Percentiles rank a stretch among this genome's conserved stretches.
These are phyloP conservation scores for Hypoxylon sp. DNA, from an alignment of 2,329 filamentous ascomycete genomes.

Conservation along the genomic window DNA sequence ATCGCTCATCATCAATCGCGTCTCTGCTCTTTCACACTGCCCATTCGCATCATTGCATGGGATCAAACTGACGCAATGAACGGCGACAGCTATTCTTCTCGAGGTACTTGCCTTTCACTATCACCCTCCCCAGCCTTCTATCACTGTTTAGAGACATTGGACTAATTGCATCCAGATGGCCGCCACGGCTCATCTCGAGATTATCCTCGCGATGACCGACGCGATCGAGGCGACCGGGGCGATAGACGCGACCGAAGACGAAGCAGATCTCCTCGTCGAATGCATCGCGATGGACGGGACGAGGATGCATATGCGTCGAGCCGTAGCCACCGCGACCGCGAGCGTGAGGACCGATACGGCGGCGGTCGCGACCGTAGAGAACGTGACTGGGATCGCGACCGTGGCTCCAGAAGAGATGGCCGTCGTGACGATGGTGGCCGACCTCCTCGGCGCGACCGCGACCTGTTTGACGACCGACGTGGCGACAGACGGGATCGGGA, in stretches of 20 bases:
- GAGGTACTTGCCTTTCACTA: slow-evolving; percentile 62
- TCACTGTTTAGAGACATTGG: slow-evolving; percentile 32
- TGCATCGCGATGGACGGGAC: slow-evolving; percentile 76
- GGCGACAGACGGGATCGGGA: slow-evolving; percentile 51
- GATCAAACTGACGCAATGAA: slow-evolving; percentile 67
- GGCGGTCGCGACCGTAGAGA: slow-evolving; percentile 55
- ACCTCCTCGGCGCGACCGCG: slow-evolving; percentile 63
- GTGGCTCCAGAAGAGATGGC: slow-evolving; percentile 52
- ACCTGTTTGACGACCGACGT: slow-evolving; percentile 69
- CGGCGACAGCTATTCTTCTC: slow-evolving; percentile 81
- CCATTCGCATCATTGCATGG: background rate
- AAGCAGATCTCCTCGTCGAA: slow-evolving; percentile 80
- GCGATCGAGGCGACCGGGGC: slow-evolving; percentile 49
- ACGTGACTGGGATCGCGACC: slow-evolving; percentile 72
- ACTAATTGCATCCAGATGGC: slow-evolving; percentile 50
- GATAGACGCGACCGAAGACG: slow-evolving; percentile 64
- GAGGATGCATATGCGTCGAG: slow-evolving; percentile 82
- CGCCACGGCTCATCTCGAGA: slow-evolving; percentile 63
- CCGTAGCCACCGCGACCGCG: slow-evolving; percentile 88
- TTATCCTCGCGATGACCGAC: slow-evolving; percentile 57
- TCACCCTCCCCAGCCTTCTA: slow-evolving; percentile 10
- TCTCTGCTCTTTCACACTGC: slow-evolving; percentile 6
- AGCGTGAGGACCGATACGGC: slow-evolving; percentile 87
- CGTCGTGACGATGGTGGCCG: slow-evolving; percentile 65
- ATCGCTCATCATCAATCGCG: slow-evolving; percentile 10